A percentile compares a stretch with the other conserved stretches of the same genome.
These are phyloP conservation scores for Globisporangium splendens DNA, from an alignment of 352 stramenopile species.

Conservation along the genomic window DNA sequence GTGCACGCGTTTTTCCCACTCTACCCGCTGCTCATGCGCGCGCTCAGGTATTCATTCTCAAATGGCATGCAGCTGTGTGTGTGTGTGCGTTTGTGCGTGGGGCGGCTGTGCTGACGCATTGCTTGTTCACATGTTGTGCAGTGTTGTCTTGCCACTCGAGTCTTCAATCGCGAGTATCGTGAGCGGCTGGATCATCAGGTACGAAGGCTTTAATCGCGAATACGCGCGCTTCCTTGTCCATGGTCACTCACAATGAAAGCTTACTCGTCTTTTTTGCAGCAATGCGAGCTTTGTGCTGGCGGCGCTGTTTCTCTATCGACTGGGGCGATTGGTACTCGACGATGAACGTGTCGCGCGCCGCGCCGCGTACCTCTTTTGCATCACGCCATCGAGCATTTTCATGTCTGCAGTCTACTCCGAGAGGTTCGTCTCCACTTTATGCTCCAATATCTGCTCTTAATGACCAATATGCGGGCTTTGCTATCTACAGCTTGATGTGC, in stretches of 20 bases:
- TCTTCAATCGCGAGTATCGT: conserved; percentile 20
- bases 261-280: conserved; percentile 17
- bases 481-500: conserved; percentile 55
- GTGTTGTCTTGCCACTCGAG: conserved; percentile 18
- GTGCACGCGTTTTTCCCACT: conserved; percentile 84
- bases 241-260: too few species aligned
- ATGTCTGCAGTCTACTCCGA: conserved; percentile 81
- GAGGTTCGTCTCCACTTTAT: conserved; percentile 27
- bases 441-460: background rate
- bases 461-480: too few species aligned
- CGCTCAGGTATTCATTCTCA: too few species aligned
- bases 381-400: conserved; percentile 77
- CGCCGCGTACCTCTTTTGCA: conserved; percentile 72
- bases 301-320: conserved; percentile 62
- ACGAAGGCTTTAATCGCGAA: too few species aligned
- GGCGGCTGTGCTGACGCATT: too few species aligned
- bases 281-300: conserved; percentile 75
- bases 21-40: conserved; percentile 57
- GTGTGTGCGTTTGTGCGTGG: too few species aligned
- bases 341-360: conserved; percentile 52
- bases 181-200: conserved; percentile 58
- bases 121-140: too few species aligned
- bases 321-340: conserved; percentile 51
- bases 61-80: too few species aligned
- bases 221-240: too few species aligned